These are phyloP conservation scores for Corylus heterophylla DNA, from an alignment of 306 rosid genomes.

Conservation along the genomic window DNA sequence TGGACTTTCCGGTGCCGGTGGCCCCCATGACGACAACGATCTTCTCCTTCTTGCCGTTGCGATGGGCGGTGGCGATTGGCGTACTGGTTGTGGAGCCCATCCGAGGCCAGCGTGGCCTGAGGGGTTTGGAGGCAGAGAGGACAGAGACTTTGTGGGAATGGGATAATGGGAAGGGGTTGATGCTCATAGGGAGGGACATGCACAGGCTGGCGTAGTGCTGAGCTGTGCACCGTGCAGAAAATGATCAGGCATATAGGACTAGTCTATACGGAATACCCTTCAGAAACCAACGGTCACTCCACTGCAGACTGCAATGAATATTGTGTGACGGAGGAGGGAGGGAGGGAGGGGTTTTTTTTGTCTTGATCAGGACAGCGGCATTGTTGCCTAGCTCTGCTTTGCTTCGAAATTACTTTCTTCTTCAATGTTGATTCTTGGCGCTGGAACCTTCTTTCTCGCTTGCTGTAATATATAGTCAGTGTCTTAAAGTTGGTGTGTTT, in stretches of 20 bases:
- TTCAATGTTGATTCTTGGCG: no score
- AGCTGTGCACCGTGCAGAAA: conserved; percentile 15
- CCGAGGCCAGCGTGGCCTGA: conserved; percentile 33
- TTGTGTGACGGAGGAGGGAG: no score
- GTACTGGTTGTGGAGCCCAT: conserved; percentile 38
- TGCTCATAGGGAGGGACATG: conserved; percentile 36
- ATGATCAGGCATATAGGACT: background rate
- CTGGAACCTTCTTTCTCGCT: no score
- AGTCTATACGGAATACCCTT: background rate
- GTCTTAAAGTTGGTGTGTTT: no score
- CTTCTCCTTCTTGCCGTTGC: conserved; percentile 56
- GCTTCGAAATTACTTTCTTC: no score
- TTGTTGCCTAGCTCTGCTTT: no score
- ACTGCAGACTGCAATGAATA: no score
- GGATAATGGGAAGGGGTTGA: conserved; percentile 26
- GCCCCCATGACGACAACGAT: conserved; percentile 75
- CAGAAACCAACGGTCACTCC: background rate
- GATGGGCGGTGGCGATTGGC: background rate
- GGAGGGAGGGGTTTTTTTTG: no score
- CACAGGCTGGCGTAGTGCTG: conserved; percentile 12
- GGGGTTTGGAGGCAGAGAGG: conserved; percentile 1
- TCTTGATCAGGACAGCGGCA: no score
- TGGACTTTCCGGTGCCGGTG: conserved; percentile 85
- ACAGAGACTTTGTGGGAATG: conserved; percentile 1
- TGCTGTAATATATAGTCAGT: no score